Evolutionary conservation across 345 rosid genomes (phyloP).

Genomic region (Carallia brachiata): DNA sequence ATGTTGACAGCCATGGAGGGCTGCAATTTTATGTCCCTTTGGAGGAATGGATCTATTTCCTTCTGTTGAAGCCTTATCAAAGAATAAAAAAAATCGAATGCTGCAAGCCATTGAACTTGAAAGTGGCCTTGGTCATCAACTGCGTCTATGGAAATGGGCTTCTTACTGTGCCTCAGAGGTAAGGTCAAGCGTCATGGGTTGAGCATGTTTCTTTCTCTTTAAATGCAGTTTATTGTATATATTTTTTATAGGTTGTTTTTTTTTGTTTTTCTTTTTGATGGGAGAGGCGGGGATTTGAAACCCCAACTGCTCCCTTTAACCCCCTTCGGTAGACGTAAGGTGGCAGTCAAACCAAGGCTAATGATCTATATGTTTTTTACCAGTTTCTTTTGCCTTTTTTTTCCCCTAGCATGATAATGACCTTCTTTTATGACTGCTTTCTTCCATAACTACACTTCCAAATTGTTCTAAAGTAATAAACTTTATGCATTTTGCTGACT

Average conservation of each 20-base stretch:
- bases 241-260: not conserved
- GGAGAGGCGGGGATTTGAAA: too few species aligned
- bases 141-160: constrained; percentile 97
- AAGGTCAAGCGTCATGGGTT: not conserved
- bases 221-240: not conserved
- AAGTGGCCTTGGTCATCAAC: constrained; percentile 86
- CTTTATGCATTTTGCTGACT: constrained; percentile 8
- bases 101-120: constrained; percentile 92
- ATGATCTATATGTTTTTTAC: not conserved
- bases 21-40: constrained; percentile 84
- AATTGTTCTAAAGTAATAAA: constrained; percentile 2
- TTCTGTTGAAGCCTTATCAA: constrained; percentile 72
- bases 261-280: not conserved
- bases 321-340: too few species aligned
- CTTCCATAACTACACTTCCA: constrained; percentile 1
- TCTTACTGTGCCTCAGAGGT: constrained; percentile 94
- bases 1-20: constrained; percentile 84
- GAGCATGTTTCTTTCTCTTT: not conserved
- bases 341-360: too few species aligned
- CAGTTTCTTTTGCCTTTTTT: not conserved
- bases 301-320: too few species aligned
- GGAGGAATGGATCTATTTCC: constrained; percentile 83
- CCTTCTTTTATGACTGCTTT: constrained; percentile 1
- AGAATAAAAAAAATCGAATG: constrained; percentile 74
- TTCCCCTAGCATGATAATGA: not conserved